A percentile compares a stretch with the other conserved stretches of the same genome.
Conservation (phyloP, 2,329 filamentous ascomycete species). For the Alternaria atra region DNA sequence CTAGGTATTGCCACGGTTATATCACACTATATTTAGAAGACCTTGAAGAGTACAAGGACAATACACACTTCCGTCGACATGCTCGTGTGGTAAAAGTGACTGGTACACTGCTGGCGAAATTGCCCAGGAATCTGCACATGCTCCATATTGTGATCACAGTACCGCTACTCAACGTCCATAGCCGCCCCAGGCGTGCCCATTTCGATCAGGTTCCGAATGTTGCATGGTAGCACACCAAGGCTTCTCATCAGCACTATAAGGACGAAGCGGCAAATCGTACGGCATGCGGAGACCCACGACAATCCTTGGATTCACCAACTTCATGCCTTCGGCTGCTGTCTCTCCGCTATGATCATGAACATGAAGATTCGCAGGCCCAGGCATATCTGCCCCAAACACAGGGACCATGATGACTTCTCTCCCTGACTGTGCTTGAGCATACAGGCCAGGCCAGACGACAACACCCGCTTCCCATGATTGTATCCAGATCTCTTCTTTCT, state of each 20-base stretch:
- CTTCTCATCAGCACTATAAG: slow-evolving; percentile 69
- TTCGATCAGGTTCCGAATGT: slow-evolving; percentile 71
- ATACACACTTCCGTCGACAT: background rate
- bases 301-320: slow-evolving; percentile 7
- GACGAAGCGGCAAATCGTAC: slow-evolving; percentile 78
- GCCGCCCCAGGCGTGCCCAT: slow-evolving; percentile 54
- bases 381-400: slow-evolving; percentile 70
- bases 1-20: slow-evolving; percentile 35
- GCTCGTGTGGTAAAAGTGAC: background rate
- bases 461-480: slow-evolving; percentile 87
- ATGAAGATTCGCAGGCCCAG: slow-evolving; percentile 45
- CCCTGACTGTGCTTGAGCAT: slow-evolving; percentile 32
- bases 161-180: slow-evolving; percentile 13
- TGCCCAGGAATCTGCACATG: background rate
- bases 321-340: background rate
- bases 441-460: slow-evolving; percentile 76
- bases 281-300: slow-evolving; percentile 79
- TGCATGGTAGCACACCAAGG: slow-evolving; percentile 78
- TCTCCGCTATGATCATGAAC: slow-evolving; percentile 15
- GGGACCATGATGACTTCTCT: slow-evolving; percentile 67
- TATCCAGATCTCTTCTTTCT: slow-evolving; percentile 70
- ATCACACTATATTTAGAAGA: background rate
- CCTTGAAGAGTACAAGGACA: background rate
- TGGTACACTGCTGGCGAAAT: background rate
- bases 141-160: background rate